phyloP scores from a whole-genome alignment of 2,329 filamentous ascomycete species.

The Mycosphaerella sp. region DNA sequence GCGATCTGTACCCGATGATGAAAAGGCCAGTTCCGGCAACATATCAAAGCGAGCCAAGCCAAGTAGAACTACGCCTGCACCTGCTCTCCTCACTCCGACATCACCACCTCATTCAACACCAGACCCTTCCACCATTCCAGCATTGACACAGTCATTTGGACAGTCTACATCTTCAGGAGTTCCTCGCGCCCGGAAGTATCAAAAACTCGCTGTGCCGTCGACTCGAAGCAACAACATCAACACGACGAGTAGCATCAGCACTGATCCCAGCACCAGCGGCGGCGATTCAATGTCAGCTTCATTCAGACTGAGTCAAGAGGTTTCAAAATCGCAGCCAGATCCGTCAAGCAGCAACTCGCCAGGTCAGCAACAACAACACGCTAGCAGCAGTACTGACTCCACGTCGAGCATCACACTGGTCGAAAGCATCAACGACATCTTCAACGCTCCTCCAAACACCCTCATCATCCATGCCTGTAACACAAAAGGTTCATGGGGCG shows the following conservation, averaged over 20 bases:
- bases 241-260: neutral
- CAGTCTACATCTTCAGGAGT: conserved; percentile 3
- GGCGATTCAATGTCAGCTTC: neutral
- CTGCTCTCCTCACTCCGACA: neutral
- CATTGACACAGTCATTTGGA: conserved; percentile 2
- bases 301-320: neutral
- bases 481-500: conserved; percentile 51
- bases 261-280: neutral
- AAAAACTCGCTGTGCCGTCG: neutral
- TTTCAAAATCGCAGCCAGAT: neutral
- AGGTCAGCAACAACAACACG: neutral
- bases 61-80: neutral
- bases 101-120: neutral
- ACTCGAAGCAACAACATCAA: neutral
- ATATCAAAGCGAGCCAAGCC: conserved; percentile 11
- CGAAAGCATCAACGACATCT: conserved; percentile 43
- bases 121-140: neutral
- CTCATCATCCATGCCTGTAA: conserved; percentile 57
- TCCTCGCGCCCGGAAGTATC: neutral
- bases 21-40: neutral
- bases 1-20: conserved; percentile 1
- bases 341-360: neutral
- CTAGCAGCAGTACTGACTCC: too few species aligned
- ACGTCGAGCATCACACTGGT: conserved; percentile 14
- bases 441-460: conserved; percentile 45